Evolutionary conservation across 1,284 basidiomycete species (phyloP).

Genomic region (Cryptococcus jaspeensis): DNA sequence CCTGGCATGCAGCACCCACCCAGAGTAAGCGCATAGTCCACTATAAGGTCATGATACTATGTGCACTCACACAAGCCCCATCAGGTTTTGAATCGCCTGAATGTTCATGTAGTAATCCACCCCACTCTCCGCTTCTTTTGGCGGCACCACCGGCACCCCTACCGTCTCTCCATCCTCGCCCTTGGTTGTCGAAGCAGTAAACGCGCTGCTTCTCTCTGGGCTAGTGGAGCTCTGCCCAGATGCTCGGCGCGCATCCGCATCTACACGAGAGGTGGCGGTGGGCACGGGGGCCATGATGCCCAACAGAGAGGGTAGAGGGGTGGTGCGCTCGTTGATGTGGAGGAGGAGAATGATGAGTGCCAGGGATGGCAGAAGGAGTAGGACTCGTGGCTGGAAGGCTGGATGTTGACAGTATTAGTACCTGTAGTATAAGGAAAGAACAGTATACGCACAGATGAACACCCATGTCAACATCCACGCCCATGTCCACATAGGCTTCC

Average conservation of each 20-base stretch:
- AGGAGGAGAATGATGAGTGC: constrained; percentile 42
- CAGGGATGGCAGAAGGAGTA: constrained; percentile 45
- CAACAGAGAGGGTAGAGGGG: constrained; percentile 37
- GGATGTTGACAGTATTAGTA: background rate
- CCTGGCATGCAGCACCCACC: constrained; percentile 14
- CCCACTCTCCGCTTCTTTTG: constrained; percentile 44
- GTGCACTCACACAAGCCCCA: constrained; percentile 46
- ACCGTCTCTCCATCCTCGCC: constrained; percentile 23
- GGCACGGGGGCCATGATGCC: constrained; percentile 24
- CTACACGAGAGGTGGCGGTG: constrained; percentile 14
- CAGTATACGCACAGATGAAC: constrained; percentile 42
- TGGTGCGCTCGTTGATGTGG: constrained; percentile 38
- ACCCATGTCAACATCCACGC: constrained; percentile 48
- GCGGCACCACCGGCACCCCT: constrained; percentile 36
- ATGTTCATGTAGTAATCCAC: constrained; percentile 53
- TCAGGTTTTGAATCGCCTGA: constrained; percentile 53
- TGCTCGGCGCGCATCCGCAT: background rate
- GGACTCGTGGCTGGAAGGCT: constrained; percentile 49
- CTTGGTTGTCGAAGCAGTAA: constrained; percentile 16
- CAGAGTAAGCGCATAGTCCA: background rate
- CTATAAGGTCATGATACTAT: background rate
- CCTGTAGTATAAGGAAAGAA: background rate
- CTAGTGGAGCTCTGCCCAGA: background rate
- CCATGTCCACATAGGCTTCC: constrained; percentile 50
- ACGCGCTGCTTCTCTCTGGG: constrained; percentile 1